Evolutionary conservation across 1,284 basidiomycete species (phyloP), one percentile per base, ranked within the genome.

Genomic region (Malassezia nana): DNA sequence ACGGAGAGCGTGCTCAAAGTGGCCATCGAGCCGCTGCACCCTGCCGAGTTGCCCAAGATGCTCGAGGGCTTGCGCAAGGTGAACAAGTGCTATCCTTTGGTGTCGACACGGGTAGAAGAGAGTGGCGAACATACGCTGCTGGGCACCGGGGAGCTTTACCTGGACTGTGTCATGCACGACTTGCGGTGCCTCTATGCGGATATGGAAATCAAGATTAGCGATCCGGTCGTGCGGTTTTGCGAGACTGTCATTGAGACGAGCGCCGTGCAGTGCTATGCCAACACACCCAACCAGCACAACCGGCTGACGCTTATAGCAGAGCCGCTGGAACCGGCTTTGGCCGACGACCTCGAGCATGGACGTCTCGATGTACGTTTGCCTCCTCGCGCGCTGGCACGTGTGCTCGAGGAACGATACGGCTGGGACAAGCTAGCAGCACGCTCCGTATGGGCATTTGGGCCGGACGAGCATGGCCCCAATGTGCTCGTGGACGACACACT

Each of bases 361-460:
- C 47, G 56, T 15, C 6, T 74, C 18, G 53, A 71, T 46, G 60
- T 66, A 16, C 54, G 48, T n/a, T 46, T 63, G 56, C 64, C 71
- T 1, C 64, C 70, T 4, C 64, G 63, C 22, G 52, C 60, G 48
- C 53, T 74, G 13, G 67, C 65, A n/a, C 69, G 66, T 46, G 18
- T 59, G 28, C 48, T 74, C 35, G 60, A 65, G 44, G 66, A 72
- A 69, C 91, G 89, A 74, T 95, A 96, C 75, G 87, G 92, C 56
- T 99, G 94, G 94, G 94, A 99, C 78, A 75, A 96, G 68, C 81
- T 99, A 58, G 92, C 94, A 2, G 91, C 89, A 42, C 82, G 94
- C 55, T 95, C 91, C 68, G 92, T 99, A 77, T 99, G 94, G 94
- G 89, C 91, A n/a, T 99, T 98, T 76, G 94, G 94, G 20, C 92